A percentile compares a stretch with the other conserved stretches of the same genome.
Conservation (phyloP, 495 filamentous ascomycete species). For the Penicillium salamii region DNA sequence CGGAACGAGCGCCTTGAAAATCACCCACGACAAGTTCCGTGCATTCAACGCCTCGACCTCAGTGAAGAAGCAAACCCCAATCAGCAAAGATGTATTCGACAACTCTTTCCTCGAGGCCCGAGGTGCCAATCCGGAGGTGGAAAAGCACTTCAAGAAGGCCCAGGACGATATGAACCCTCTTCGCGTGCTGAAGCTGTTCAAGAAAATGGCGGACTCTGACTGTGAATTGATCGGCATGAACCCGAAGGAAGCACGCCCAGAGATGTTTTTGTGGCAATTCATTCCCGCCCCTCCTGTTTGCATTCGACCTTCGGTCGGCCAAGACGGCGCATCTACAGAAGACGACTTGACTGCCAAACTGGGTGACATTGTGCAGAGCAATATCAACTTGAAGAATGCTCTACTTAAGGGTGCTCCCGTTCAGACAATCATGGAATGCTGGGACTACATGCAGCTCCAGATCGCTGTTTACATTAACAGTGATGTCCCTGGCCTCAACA, state of each 20-base stretch:
- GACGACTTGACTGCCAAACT: conserved; percentile 95
- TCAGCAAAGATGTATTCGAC: conserved; percentile 78
- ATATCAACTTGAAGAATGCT: conserved; percentile 74
- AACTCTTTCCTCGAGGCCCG: conserved; percentile 76
- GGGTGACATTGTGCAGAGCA: conserved; percentile 88
- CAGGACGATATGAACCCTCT: conserved; percentile 93
- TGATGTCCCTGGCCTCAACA: conserved; percentile 84
- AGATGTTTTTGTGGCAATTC: conserved; percentile 98
- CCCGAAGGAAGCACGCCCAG: conserved; percentile 80
- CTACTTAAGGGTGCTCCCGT: conserved; percentile 78
- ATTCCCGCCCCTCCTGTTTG: conserved; percentile 90
- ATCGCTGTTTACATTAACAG: conserved; percentile 98
- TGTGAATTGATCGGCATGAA: conserved; percentile 90
- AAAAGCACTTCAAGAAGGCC: conserved; percentile 84
- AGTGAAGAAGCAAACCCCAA: conserved; percentile 74
- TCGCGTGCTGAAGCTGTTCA: conserved; percentile 84
- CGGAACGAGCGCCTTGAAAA: conserved; percentile 72
- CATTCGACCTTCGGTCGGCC: conserved; percentile 88
- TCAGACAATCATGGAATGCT: conserved; percentile 92
- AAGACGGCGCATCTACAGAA: conserved; percentile 88
- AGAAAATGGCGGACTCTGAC: conserved; percentile 76
- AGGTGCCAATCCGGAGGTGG: conserved; percentile 72
- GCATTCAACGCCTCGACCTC: conserved; percentile 83
- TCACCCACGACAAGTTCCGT: conserved; percentile 90
- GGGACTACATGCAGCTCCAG: conserved; percentile 93